These are phyloP conservation scores for Fraxinus nigra DNA, from an alignment of 305 asterid genomes.

Conservation along the genomic window DNA sequence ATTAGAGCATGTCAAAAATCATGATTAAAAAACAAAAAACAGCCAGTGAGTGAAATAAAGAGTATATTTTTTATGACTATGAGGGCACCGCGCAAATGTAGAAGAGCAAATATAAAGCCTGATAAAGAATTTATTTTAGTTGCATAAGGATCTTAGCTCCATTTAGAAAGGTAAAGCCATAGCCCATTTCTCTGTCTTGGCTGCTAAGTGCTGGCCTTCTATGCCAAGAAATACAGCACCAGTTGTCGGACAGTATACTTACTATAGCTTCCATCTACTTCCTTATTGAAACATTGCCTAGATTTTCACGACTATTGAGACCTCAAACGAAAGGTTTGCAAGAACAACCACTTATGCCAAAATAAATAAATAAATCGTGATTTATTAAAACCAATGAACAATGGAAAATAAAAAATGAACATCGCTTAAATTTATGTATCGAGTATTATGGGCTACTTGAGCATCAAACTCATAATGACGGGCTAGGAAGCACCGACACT, in stretches of 20 bases:
- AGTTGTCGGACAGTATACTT: background rate
- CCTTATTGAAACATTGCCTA: background rate
- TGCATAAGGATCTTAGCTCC: background rate
- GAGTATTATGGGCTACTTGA: background rate
- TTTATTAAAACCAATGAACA: background rate
- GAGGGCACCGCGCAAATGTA: constrained; percentile 13
- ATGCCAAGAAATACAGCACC: constrained; percentile 6
- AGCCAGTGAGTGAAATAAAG: constrained; percentile 5
- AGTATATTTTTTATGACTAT: constrained; percentile 7
- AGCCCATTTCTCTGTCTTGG: background rate
- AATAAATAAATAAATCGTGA: background rate
- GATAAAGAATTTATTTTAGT: constrained; percentile 8
- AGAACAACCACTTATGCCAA: background rate
- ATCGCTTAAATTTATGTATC: background rate
- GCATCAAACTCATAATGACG: background rate
- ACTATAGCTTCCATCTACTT: constrained; percentile 8
- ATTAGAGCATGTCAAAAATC: constrained; percentile 21
- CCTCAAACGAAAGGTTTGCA: background rate
- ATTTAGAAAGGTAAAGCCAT: constrained; percentile 1
- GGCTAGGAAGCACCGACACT: background rate
- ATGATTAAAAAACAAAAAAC: background rate
- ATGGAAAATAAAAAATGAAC: background rate
- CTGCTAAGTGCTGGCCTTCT: background rate
- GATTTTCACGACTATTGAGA: constrained; percentile 2
- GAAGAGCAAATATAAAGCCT: constrained; percentile 7